Evolutionary conservation across 345 rosid genomes (phyloP), one percentile per base, ranked within the genome.

Genomic region (Brassica cretica): DNA sequence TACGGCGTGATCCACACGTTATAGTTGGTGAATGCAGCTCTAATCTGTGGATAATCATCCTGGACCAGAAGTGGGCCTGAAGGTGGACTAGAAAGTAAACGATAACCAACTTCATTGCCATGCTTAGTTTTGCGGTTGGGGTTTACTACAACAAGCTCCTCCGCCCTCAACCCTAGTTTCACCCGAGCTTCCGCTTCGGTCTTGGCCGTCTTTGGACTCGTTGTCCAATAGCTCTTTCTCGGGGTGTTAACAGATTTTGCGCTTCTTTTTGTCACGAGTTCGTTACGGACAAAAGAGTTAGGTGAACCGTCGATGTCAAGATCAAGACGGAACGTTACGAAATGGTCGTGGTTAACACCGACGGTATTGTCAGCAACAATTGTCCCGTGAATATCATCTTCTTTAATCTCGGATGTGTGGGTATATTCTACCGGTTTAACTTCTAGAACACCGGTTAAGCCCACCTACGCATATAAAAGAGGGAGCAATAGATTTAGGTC

Each of bases 1-100:
- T 89, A 86, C 4, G 86, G 87, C 3, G 88, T 87, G 61, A 87
- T 84, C 93, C 91, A 87, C 29, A 89, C 81, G 21, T 86, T 84
- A 53, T 87, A 78, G 10, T 87, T 85, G 1, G 88, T 80, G 70
- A 87, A 89, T 2, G 84, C 85, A 0, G 69, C 86, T 1, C 93
- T 75, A 32, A 87, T 82, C 74, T 85, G 86, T 0, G 88, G 90
- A 12, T 63, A 87, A 60, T 88, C 89, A 67, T 85, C 83, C 0
- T 67, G 62, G 0, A 15, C 0, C 5, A 85, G 16, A 30, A 87
- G 74, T 9, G 90, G 72, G 9, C 73, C 64, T 2, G 51, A 9
- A 3, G 46, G 29, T 0, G 72, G 8, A 0, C 88, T 87, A 3
- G 87, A 85, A n/a, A 85, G 58, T 64, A 84, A 72, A 19, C 86